phyloP scores from a whole-genome alignment of 164 flowering plant species.

The Malania oleifera region DNA sequence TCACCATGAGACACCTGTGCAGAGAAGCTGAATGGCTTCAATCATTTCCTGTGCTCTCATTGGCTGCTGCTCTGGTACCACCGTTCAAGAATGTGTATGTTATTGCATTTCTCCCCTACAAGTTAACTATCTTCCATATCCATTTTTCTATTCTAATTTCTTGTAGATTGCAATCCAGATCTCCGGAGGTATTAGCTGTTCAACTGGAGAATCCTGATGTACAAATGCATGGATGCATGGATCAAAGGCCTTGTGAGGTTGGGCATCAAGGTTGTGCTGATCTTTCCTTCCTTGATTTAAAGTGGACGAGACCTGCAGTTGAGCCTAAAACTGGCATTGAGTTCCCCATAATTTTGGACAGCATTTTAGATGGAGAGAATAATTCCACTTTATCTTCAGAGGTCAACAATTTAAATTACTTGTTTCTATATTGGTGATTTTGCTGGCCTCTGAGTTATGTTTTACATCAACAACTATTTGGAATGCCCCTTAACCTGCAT shows the following conservation, averaged over 20 bases:
- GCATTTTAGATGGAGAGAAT: constrained; percentile 29
- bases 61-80: constrained; percentile 73
- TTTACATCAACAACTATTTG: not conserved
- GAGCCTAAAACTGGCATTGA: constrained; percentile 90
- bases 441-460: not conserved
- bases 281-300: constrained; percentile 36
- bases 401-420: constrained; percentile 33
- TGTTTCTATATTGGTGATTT: not conserved
- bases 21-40: constrained; percentile 43
- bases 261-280: constrained; percentile 38
- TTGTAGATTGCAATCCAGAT: constrained; percentile 33
- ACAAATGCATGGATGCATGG: constrained; percentile 31
- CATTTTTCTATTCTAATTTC: not conserved
- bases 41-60: constrained; percentile 46
- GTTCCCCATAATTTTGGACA: constrained; percentile 63
- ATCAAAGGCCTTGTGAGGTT: constrained; percentile 45
- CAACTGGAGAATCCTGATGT: constrained; percentile 41
- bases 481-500: not conserved
- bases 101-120: not conserved
- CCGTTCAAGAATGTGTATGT: constrained; percentile 69
- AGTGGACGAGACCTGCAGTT: constrained; percentile 42
- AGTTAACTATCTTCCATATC: not conserved
- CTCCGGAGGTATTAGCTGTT: constrained; percentile 39
- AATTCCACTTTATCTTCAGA: constrained; percentile 40
- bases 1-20: constrained; percentile 27